These are phyloP conservation scores for Torrubiella hemipterigena DNA, from an alignment of 2,329 filamentous ascomycete species.

Conservation along the genomic window DNA sequence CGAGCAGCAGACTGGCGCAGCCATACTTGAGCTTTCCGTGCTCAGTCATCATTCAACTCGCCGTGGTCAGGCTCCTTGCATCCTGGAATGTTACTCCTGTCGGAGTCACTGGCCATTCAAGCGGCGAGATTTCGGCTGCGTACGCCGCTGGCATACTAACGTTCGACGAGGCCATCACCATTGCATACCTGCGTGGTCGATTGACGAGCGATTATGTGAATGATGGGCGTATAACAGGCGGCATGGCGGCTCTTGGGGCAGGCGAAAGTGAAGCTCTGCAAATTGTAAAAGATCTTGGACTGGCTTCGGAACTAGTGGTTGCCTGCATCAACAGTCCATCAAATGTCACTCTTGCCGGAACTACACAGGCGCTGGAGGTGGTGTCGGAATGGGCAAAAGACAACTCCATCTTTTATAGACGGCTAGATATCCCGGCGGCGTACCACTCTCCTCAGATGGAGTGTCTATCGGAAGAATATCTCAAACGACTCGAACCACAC, in stretches of 20 bases:
- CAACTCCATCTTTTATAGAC: slow-evolving; percentile 1
- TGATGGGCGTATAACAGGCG: not conserved
- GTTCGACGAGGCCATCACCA: not conserved
- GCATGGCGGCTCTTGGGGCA: not conserved
- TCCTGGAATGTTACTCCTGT: not conserved
- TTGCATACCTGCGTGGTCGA: not conserved
- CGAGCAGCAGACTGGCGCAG: not conserved
- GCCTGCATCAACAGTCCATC: slow-evolving; percentile 8
- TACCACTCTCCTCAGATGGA: slow-evolving; percentile 9
- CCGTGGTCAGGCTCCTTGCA: not conserved
- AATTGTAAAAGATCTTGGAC: not conserved
- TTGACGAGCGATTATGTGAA: not conserved
- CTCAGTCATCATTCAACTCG: not conserved
- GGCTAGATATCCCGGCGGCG: not conserved
- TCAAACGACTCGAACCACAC: not conserved
- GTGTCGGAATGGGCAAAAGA: not conserved
- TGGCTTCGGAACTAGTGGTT: not conserved
- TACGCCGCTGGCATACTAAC: not conserved
- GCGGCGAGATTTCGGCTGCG: slow-evolving; percentile 1
- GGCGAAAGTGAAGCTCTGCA: not conserved
- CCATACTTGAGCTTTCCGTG: not conserved
- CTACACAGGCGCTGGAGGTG: not conserved
- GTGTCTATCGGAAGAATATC: slow-evolving; percentile 1
- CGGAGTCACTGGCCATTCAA: not conserved
- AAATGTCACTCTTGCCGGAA: slow-evolving; percentile 7